Base-by-base conservation (phyloP, 2,329 filamentous ascomycete species). In the Dactylellina sp. region DNA sequence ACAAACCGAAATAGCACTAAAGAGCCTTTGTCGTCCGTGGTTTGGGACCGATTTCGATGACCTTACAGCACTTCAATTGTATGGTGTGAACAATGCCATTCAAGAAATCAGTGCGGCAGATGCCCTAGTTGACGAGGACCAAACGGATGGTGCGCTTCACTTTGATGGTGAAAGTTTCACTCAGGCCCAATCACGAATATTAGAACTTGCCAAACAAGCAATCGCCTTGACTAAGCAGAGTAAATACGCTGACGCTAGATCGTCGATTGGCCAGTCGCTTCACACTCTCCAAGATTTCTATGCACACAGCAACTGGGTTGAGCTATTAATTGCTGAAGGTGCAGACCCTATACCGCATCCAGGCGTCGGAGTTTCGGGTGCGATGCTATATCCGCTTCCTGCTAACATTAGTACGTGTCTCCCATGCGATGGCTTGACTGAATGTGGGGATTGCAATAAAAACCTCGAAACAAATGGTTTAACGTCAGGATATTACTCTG, bases 271-370 rank as follows among this genome's bases (percentile, higher is more conserved):
- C 4, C 50, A 63, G 49, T 62, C 71, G 2, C 62, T 75, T n/a
- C 71, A 75, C 28, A 62, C 62, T 6, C 56, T 75, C 18, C 71
- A 68, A 40, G 71, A 63, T 14, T 75, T 75, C 24, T 75, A 75
- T 22, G 20, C 62, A 2, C 71, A 75, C n/a, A 68, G 55, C n/a
- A 75, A 63, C 40, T 68, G 57, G 49, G 22, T 75, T n/a, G 71
- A 74, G 18, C 22, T 64, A 12, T 20, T 57, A 11, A 4, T 44
- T 3, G 18, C 44, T 16, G 28, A 52, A 16, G 35, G 40, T 7
- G 40, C 49, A 2, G 16, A 24, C 7, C 42, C 59, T 12, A 40
- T 46, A 18, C 50, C 57, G 16, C 64, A 75, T 28, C 63, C 63
- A 1, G 71, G 71, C 14, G 53, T 75, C 3, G 71, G 57, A 5